Percentiles rank a stretch among this genome's conserved stretches.
Evolutionary conservation across 2,329 filamentous ascomycete species (phyloP).

Genomic region (Orbilia javanica): DNA sequence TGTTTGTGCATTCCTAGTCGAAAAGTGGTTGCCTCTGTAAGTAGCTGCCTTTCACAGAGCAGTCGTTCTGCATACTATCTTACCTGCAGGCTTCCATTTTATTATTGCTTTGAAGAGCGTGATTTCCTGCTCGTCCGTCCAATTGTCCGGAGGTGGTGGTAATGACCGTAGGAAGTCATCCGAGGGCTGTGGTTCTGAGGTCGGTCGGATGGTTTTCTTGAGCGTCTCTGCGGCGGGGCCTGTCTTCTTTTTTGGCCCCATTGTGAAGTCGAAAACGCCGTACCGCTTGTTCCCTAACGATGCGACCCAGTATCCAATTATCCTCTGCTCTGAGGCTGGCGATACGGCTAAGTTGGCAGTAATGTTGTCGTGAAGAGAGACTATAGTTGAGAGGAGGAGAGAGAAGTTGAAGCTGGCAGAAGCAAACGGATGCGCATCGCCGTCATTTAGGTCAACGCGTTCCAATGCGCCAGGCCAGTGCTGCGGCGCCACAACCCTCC

Average conservation of each 20-base stretch:
- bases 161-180: conserved; percentile 43
- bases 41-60: not conserved
- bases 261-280: conserved; percentile 16
- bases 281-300: not conserved
- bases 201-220: conserved; percentile 64
- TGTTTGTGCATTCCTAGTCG: conserved; percentile 86
- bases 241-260: conserved; percentile 54
- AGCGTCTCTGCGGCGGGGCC: conserved; percentile 24
- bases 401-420: conserved; percentile 14
- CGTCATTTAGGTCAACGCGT: conserved; percentile 41
- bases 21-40: conserved; percentile 39
- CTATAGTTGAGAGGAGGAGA: not conserved
- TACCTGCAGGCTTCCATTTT: conserved; percentile 93
- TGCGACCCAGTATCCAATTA: conserved; percentile 69
- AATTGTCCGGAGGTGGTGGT: conserved; percentile 71
- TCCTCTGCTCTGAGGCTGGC: conserved; percentile 64
- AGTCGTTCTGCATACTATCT: conserved; percentile 58
- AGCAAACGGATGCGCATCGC: conserved; percentile 30
- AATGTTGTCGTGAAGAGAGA: not conserved
- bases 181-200: conserved; percentile 65
- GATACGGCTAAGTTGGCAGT: not conserved
- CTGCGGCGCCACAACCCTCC: conserved; percentile 25
- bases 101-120: conserved; percentile 94
- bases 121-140: conserved; percentile 96
- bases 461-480: conserved; percentile 5